These are phyloP conservation scores for Rhizopogon salebrosus DNA, from an alignment of 768 basidiomycete species.

Conservation along the genomic window DNA sequence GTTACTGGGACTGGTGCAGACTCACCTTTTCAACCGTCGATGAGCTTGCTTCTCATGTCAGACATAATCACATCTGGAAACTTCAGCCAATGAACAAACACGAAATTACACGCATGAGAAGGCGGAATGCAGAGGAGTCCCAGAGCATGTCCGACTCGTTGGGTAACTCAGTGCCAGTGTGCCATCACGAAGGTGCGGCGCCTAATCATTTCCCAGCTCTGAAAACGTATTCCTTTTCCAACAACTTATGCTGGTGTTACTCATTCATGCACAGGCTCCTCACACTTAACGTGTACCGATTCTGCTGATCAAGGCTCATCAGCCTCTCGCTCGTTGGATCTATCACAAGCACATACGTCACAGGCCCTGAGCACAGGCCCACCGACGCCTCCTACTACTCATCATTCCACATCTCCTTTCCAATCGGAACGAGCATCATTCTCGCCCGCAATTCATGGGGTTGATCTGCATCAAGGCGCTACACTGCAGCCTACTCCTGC, in stretches of 20 bases:
- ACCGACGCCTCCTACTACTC: background rate
- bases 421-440: background rate
- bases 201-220: background rate
- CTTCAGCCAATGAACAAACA: conserved; percentile 37
- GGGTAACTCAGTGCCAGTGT: background rate
- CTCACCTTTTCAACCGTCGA: conserved; percentile 31
- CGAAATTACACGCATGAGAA: conserved; percentile 38
- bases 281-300: background rate
- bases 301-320: background rate
- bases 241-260: background rate
- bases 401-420: background rate
- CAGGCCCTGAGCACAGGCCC: background rate
- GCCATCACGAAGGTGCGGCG: background rate
- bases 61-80: conserved; percentile 40
- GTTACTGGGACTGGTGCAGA: conserved; percentile 54
- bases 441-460: background rate
- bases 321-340: background rate
- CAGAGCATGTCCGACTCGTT: background rate
- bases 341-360: background rate
- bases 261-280: background rate
- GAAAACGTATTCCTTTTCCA: background rate
- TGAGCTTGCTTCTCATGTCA: conserved; percentile 42
- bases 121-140: conserved; percentile 30
- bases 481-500: background rate
- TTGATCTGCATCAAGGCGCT: background rate